Percentiles rank a stretch among this genome's conserved stretches.
Conservation (phyloP, 2,329 filamentous ascomycete genomes). For the Huntiella moniliformis region DNA sequence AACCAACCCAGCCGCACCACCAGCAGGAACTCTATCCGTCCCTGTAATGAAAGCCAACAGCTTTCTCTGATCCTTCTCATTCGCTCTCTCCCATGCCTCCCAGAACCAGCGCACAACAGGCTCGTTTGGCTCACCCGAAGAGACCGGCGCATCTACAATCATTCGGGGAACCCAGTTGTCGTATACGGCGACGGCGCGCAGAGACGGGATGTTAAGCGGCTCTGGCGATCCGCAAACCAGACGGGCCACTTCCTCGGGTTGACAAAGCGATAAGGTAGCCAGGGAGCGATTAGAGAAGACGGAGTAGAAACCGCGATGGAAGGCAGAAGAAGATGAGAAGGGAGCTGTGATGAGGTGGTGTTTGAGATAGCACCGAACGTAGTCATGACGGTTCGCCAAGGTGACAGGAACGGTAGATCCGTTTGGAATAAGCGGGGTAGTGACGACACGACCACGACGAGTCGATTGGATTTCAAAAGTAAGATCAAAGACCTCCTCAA, state of each 20-base stretch:
- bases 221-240: constrained; percentile 74
- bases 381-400: constrained; percentile 68
- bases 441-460: constrained; percentile 49
- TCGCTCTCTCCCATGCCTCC: constrained; percentile 53
- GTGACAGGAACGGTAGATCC: constrained; percentile 62
- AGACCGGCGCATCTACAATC: too few relatives aligned
- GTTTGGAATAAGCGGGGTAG: constrained; percentile 52
- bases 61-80: constrained; percentile 51
- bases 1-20: constrained; percentile 60
- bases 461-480: constrained; percentile 66
- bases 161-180: constrained; percentile 46
- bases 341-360: constrained; percentile 65
- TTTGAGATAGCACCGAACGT: constrained; percentile 67
- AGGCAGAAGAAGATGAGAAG: constrained; percentile 71
- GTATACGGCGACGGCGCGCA: constrained; percentile 62
- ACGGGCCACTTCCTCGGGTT: constrained; percentile 80
- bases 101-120: constrained; percentile 73
- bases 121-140: constrained; percentile 23
- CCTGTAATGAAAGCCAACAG: constrained; percentile 76
- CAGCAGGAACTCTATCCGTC: constrained; percentile 76
- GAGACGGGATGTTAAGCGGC: constrained; percentile 54
- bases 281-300: constrained; percentile 59
- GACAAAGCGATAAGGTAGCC: constrained; percentile 59
- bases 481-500: constrained; percentile 53
- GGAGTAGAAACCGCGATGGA: constrained; percentile 84